These are phyloP conservation scores for Cucurbita ficifolia DNA, from an alignment of 306 rosid genomes.

Conservation along the genomic window DNA sequence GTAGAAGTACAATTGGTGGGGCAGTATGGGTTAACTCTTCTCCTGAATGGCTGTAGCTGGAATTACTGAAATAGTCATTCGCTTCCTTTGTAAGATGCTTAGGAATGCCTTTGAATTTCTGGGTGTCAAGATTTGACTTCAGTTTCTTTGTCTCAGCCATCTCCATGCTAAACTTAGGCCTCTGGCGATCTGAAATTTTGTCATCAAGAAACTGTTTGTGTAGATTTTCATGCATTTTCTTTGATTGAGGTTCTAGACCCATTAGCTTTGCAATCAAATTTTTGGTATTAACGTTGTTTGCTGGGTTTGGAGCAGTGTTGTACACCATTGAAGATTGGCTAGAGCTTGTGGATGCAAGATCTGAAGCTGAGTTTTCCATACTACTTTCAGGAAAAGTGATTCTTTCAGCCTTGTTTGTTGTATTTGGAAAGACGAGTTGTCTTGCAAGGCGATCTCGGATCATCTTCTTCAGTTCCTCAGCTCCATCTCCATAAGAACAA, in stretches of 20 bases:
- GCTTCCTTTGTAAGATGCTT: slow-evolving; percentile 24
- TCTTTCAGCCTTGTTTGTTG: slow-evolving; percentile 16
- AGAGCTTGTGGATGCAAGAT: slow-evolving; percentile 48
- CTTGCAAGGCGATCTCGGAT: slow-evolving; percentile 26
- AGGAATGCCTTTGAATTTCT: slow-evolving; percentile 49
- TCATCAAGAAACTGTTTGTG: slow-evolving; percentile 32
- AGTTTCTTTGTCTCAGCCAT: slow-evolving; percentile 35
- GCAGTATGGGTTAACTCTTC: slow-evolving; percentile 5
- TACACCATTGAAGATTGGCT: slow-evolving; percentile 46
- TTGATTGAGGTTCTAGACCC: slow-evolving; percentile 60
- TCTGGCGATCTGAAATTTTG: slow-evolving; percentile 34
- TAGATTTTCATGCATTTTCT: slow-evolving; percentile 16
- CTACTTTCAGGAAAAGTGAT: slow-evolving; percentile 14
- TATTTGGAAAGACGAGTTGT: slow-evolving; percentile 13
- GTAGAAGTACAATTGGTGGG: slow-evolving; percentile 70
- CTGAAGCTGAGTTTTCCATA: slow-evolving; percentile 35
- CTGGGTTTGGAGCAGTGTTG: slow-evolving; percentile 21
- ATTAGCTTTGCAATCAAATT: slow-evolving; percentile 68
- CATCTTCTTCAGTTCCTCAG: slow-evolving; percentile 34
- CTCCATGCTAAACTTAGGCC: slow-evolving; percentile 38
- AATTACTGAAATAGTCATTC: slow-evolving; percentile 14
- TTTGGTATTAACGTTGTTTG: slow-evolving; percentile 26
- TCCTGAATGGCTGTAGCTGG: slow-evolving; percentile 3
- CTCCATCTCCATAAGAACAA: slow-evolving; percentile 30
- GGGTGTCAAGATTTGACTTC: slow-evolving; percentile 46